Evolutionary conservation across 106 monocot genomes (phyloP).

Genomic region (Posidonia australis): DNA sequence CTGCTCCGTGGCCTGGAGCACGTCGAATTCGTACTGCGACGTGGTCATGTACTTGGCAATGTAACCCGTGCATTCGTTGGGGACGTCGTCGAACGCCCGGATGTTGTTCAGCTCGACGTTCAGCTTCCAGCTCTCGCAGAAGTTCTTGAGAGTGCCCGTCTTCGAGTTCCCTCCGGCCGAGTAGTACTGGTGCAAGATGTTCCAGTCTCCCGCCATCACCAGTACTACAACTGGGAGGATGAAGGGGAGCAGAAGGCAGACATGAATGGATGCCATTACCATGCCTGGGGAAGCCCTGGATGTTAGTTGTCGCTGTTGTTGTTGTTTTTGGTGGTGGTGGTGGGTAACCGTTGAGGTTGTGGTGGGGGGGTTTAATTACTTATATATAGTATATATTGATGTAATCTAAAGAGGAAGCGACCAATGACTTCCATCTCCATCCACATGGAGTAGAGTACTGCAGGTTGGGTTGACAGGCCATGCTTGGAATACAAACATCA

Average conservation of each 20-base stretch:
- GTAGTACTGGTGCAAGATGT: neutral
- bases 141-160: conserved; percentile 17
- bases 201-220: neutral
- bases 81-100: conserved; percentile 23
- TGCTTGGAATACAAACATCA: too few species aligned
- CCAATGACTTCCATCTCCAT: too few species aligned
- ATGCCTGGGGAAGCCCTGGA: too few species aligned
- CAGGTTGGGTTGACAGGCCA: too few species aligned
- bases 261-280: too few species aligned
- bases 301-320: too few species aligned
- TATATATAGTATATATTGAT: too few species aligned
- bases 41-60: conserved; percentile 43
- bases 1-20: conserved; percentile 32
- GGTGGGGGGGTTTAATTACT: too few species aligned
- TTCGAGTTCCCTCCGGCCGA: neutral
- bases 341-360: too few species aligned
- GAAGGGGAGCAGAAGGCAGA: neutral
- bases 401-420: too few species aligned
- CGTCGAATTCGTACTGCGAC: conserved; percentile 33
- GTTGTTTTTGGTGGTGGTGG: too few species aligned
- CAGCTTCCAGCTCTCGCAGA: conserved; percentile 66
- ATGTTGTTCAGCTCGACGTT: conserved; percentile 57
- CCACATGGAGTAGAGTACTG: too few species aligned
- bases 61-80: conserved; percentile 26
- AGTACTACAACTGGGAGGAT: neutral